Evolutionary conservation across 805 yeast genomes (phyloP).

Genomic region (Brettanomyces nanus): DNA sequence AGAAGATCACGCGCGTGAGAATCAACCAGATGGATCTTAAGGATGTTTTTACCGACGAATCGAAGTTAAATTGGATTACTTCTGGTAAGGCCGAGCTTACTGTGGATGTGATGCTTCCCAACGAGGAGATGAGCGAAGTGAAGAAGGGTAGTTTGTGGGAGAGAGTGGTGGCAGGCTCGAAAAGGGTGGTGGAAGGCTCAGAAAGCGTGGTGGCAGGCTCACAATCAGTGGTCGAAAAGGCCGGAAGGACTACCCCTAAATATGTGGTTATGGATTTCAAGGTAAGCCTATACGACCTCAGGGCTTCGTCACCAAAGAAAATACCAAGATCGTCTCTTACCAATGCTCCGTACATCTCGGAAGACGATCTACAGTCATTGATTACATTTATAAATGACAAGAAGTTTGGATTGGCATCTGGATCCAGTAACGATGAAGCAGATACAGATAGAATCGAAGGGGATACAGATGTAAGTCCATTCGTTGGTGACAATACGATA

Average conservation of each 20-base stretch:
- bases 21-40: constrained; percentile 31
- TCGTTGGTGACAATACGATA: constrained; percentile 15
- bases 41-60: constrained; percentile 17
- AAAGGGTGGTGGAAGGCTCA: background rate
- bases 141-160: background rate
- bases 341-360: constrained; percentile 46
- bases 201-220: background rate
- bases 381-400: constrained; percentile 52
- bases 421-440: constrained; percentile 2
- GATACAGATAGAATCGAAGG: constrained; percentile 3
- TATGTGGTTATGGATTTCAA: constrained; percentile 65
- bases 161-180: background rate
- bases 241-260: background rate
- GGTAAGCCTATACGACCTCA: constrained; percentile 54
- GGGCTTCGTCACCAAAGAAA: constrained; percentile 42
- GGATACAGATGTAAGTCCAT: constrained; percentile 4
- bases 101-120: constrained; percentile 69
- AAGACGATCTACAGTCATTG: constrained; percentile 53
- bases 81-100: constrained; percentile 63
- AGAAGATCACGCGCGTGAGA: constrained; percentile 39
- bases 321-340: constrained; percentile 44
- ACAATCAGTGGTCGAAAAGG: background rate
- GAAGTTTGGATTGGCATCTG: constrained; percentile 23
- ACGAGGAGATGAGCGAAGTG: constrained; percentile 25
- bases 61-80: constrained; percentile 62